Conservation (phyloP, 495 filamentous ascomycete species). For the Achaetomiella virescens region DNA sequence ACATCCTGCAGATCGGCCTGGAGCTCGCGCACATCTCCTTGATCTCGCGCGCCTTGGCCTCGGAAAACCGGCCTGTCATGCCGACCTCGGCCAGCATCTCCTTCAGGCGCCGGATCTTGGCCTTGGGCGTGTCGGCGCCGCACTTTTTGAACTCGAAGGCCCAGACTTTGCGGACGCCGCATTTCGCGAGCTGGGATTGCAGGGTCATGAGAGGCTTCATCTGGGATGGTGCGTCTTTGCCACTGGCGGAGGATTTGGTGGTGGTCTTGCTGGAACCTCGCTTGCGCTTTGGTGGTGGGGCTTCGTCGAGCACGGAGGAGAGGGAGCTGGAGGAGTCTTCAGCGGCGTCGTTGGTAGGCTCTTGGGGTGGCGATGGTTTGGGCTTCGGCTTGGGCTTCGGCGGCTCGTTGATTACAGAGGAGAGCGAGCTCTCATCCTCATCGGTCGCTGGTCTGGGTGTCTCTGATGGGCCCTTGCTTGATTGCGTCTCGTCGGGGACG, state of each 20-base stretch:
- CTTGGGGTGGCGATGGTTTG: conserved; percentile 12
- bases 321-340: conserved; percentile 68
- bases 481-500: conserved; percentile 18
- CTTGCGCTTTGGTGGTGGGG: conserved; percentile 23
- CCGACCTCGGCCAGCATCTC: conserved; percentile 70
- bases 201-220: conserved; percentile 80
- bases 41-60: conserved; percentile 76
- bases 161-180: conserved; percentile 93
- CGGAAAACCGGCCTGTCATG: conserved; percentile 81
- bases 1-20: conserved; percentile 75
- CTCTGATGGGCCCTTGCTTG: conserved; percentile 33
- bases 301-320: conserved; percentile 57
- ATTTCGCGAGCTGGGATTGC: conserved; percentile 82
- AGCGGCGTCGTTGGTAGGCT: conserved; percentile 29
- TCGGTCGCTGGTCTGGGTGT: conserved; percentile 31
- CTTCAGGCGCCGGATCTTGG: conserved; percentile 78
- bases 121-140: conserved; percentile 53
- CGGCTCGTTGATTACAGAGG: conserved; percentile 65
- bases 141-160: conserved; percentile 71
- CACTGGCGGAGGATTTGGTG: conserved; percentile 7
- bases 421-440: conserved; percentile 74
- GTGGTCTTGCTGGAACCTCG: conserved; percentile 13
- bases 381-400: conserved; percentile 24
- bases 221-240: conserved; percentile 43
- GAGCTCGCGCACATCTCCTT: conserved; percentile 77